Base-by-base conservation (phyloP, 2,329 filamentous ascomycete genomes). In the Corniculantispora saksenae region DNA sequence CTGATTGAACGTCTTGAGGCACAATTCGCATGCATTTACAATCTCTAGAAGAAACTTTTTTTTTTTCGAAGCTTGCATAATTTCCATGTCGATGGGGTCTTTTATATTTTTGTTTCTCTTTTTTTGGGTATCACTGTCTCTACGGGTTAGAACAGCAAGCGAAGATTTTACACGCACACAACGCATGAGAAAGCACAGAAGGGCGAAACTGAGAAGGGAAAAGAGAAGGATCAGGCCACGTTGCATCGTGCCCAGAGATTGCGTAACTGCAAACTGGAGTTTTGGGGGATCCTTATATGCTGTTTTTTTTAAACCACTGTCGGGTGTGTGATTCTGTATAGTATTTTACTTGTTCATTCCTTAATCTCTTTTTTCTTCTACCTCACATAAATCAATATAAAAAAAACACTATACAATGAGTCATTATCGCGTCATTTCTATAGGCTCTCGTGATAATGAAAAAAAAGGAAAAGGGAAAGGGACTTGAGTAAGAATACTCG, bases 1-100 rank as follows among this genome's bases (percentile, higher is more conserved):
- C 79, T 70, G 84, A 85, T 70, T 86, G 66, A 70, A 50, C 13
- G n/a, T 4, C 21, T 25, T 40, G 32, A 10, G n/a, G 12, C 21
- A 10, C 43, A 21, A 32, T 45, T 23, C 27, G 43, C 56, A 48
- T 59, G 40, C 56, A 35, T 48, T 48, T 32, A 48, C 27, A 48
- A 58, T 51, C 23, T 27, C 48, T 19, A 55, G 13, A 55, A 23
- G 32, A 19, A 35, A 21, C 48, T 19, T 25, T 29, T 38, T 55
- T 19, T 54, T 35, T 21, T 29, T 35, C 32, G 8, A 48, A 27
- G 6, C 21, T 48, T 19, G 56, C 43, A 48, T 25, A 38, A 40
- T 35, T 65, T 58, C 23, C 54, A 54, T 54, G 47, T 40, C 19
- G 27, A 23, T 12, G 47, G 19, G 32, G n/a, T 21, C 50, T n/a